These are phyloP conservation scores for Apophysomyces ossiformis DNA, from an alignment of 371 early-diverging fungal species.

Conservation along the genomic window DNA sequence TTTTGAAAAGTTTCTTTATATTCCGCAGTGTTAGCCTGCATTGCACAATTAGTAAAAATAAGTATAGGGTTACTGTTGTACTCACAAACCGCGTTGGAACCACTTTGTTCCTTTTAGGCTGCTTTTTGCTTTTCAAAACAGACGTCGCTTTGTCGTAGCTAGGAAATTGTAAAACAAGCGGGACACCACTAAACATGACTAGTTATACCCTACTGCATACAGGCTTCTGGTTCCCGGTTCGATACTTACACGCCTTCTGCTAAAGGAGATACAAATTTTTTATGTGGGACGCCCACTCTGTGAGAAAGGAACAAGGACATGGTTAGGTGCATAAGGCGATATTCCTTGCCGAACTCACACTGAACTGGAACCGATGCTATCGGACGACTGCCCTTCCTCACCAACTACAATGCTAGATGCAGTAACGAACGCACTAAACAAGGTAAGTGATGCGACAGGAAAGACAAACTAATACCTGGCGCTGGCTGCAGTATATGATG, in stretches of 20 bases:
- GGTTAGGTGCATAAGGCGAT: too few species aligned
- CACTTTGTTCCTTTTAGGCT: slow-evolving; percentile 15
- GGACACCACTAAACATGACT: slow-evolving; percentile 10
- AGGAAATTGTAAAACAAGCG: slow-evolving; percentile 24
- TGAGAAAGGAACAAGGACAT: too few species aligned
- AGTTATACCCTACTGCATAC: too few species aligned
- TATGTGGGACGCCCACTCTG: too few species aligned
- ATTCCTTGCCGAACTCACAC: too few species aligned
- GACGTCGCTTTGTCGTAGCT: slow-evolving; percentile 15
- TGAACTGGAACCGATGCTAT: neutral
- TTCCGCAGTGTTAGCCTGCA: slow-evolving; percentile 36
- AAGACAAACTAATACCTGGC: too few species aligned
- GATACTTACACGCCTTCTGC: slow-evolving; percentile 21
- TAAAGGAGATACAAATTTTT: slow-evolving; percentile 10
- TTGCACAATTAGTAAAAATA: neutral
- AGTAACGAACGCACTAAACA: too few species aligned
- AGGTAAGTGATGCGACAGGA: too few species aligned
- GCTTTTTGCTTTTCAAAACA: slow-evolving; percentile 14
- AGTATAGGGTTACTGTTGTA: neutral
- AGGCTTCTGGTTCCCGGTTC: neutral
- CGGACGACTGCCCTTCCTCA: neutral
- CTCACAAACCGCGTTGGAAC: slow-evolving; percentile 29
- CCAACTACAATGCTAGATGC: too few species aligned
- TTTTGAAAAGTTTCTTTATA: slow-evolving; percentile 55
- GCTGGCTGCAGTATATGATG: neutral